Evolutionary conservation across 495 filamentous ascomycete species (phyloP), one percentile per base, ranked within the genome.

Genomic region (Umbilicaria muhlenbergii): DNA sequence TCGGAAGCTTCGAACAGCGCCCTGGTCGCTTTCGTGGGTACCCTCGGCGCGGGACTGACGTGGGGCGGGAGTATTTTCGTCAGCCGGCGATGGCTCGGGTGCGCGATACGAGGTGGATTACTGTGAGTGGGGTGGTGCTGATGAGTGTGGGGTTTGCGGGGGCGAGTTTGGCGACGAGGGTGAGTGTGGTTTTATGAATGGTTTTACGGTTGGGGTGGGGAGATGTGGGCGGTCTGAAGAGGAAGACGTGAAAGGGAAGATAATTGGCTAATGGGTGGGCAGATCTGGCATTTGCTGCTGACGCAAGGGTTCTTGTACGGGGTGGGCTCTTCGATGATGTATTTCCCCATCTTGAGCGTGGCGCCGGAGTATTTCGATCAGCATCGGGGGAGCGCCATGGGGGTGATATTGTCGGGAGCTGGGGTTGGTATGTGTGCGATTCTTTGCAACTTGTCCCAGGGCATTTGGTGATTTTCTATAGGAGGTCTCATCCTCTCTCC

Each of bases 341-440:
- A 69, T 43, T 71, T 71, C 44, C 68, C 65, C 16, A 58, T 69
- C 8, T 49, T 71, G 8, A 58, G 54, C 6, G 24, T 28, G 3
- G 64, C 63, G 11, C 66, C 66, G 0, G 66, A 71, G 51, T 71
- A 71, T 44, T 67, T 72, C 41, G 64, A 62, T 39, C 56, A 54
- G 18, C 63, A 68, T 46, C 63, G 67, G 2, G 66, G 66, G 0
- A 63, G 64, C 13, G 67, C 68, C 13, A 65, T 71, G 65, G 66
- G 66, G 11, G 3, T 43, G 1, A 37, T 43, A 2, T 32, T 43
- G 14, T 37, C 24, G 7, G 39, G 16, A 11, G 36, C 36, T 11
- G 36, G 36, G 34, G 10, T 17, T 16, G 7, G 24, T 37, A 19
- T 17, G 7, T 11, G 10, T 11, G 1, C 4, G 2, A 10, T 10